Base-by-base conservation (phyloP, 2,329 filamentous ascomycete genomes). In the Trichophyton mentagrophytes region DNA sequence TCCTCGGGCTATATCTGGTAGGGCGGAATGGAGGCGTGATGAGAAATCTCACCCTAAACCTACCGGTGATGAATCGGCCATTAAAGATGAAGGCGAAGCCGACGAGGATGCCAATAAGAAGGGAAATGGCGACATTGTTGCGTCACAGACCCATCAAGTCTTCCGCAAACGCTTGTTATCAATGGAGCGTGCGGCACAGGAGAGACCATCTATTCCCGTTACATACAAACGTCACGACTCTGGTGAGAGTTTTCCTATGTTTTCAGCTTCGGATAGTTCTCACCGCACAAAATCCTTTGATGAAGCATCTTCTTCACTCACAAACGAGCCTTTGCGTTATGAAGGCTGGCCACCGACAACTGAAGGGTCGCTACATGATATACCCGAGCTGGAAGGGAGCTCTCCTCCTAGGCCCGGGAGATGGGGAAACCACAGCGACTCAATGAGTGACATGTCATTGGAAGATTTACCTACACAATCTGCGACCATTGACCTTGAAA, bases 241-340 rank as follows among this genome's bases (percentile, higher is more conserved):
- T 25, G 77, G 79, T 5, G 83, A 85, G 64, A 85, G 82, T 68
- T 85, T 85, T 65, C 74, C 78, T 22, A 84, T 85, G 79, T 84
- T 85, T 64, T 84, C 82, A 44, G 80, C 80, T n/a, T 83, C 82
- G 1, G 80, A 81, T 63, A 77, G 77, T 62, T 85, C 82, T 4
- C 76, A 80, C 59, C 76, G 72, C 59, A 76, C 75, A 4, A 76
- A 77, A 60, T 84, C 81, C 3, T 44, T 64, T 33, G 72, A 80
- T 38, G 78, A 77, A 20, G 78, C 76, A 30, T 83, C 82, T 0
- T 78, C 80, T 46, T 72, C 73, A 36, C 67, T 66, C 40, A 66
- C 67, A 7, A 69, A 66, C 53, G 67, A 71, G 49, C 30, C 62
- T 30, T 60, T 61, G 9, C 63, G 66, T 49, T 62, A 59, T 15